These are phyloP conservation scores for Taphrina deformans DNA, from an alignment of 1,139 yeast species.

Conservation along the genomic window DNA sequence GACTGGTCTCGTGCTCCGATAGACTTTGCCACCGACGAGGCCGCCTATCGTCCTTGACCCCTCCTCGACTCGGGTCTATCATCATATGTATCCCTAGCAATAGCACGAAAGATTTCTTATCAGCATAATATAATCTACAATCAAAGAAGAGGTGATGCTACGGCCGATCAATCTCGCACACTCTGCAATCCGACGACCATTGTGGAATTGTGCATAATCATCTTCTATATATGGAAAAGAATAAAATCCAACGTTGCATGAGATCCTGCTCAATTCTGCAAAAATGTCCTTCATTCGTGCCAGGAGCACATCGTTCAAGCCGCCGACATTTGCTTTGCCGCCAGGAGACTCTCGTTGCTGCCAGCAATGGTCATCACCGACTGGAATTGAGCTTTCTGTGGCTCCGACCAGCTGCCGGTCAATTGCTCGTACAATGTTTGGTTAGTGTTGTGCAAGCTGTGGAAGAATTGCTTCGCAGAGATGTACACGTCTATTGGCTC, in stretches of 20 bases:
- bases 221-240: neutral
- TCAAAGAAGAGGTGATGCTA: neutral
- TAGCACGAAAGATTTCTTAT: neutral
- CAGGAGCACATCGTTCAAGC: neutral
- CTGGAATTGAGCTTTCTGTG: constrained; percentile 26
- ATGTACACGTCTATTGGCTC: constrained; percentile 68
- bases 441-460: constrained; percentile 44
- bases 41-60: constrained; percentile 2
- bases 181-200: neutral
- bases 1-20: constrained; percentile 3
- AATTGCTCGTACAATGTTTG: constrained; percentile 36
- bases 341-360: neutral
- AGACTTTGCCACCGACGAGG: constrained; percentile 10
- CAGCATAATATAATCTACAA: neutral
- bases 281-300: neutral
- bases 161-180: neutral
- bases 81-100: neutral
- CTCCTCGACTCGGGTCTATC: no score
- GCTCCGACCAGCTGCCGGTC: constrained; percentile 18
- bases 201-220: neutral
- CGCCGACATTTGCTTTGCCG: neutral
- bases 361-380: constrained; percentile 26
- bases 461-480: constrained; percentile 52
- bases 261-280: neutral
- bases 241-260: no score